These are phyloP conservation scores for Tricholoma terreum DNA, from an alignment of 768 basidiomycete species.

Conservation along the genomic window DNA sequence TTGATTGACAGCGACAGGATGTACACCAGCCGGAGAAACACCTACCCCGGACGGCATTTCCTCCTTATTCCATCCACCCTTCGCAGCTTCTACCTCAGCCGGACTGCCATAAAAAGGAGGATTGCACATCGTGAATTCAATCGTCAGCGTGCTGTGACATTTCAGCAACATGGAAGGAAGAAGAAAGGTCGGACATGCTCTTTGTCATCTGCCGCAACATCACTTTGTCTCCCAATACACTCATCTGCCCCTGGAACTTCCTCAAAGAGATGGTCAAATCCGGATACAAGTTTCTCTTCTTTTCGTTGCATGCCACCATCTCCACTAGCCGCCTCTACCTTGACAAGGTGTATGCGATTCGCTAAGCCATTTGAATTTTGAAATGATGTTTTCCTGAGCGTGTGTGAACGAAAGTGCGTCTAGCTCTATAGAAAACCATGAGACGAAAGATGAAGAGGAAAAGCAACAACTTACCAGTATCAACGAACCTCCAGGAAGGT, in stretches of 20 bases:
- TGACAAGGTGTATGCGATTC: conserved; percentile 47
- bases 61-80: conserved; percentile 63
- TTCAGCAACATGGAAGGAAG: background rate
- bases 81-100: conserved; percentile 52
- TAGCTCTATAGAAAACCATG: conserved; percentile 50
- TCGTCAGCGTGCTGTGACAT: conserved; percentile 33
- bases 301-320: conserved; percentile 16
- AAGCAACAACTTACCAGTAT: conserved; percentile 52
- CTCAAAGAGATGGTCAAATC: conserved; percentile 12
- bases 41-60: conserved; percentile 67
- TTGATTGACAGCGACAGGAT: background rate
- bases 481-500: conserved; percentile 56
- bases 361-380: conserved; percentile 61
- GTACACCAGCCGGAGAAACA: background rate
- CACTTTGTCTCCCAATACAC: no score
- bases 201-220: background rate
- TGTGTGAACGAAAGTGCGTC: conserved; percentile 56
- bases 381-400: conserved; percentile 55
- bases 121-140: conserved; percentile 91
- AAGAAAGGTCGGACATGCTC: background rate
- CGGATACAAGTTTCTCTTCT: background rate
- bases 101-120: conserved; percentile 88
- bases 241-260: background rate
- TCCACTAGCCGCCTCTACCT: conserved; percentile 4
- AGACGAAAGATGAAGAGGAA: background rate